Evolutionary conservation across 495 filamentous ascomycete species (phyloP), one percentile per base, ranked within the genome.

Genomic region (Schizothecium vesticola): DNA sequence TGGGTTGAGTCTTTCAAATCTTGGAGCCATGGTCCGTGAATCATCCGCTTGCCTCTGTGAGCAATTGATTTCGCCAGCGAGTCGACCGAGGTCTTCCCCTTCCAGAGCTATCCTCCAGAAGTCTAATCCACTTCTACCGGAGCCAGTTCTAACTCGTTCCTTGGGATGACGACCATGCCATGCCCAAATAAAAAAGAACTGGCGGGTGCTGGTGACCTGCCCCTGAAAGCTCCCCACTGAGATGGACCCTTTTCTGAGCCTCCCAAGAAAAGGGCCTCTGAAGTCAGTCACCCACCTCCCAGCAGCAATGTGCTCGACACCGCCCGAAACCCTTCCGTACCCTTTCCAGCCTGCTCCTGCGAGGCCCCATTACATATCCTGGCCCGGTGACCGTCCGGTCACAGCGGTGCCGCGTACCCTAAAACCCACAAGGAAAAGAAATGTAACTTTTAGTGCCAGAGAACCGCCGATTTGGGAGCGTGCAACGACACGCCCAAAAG

Each of bases 91-190:
- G 62, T 63, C 65, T 68, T 28, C 36, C 19, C 26, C 23, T 26
- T 55, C 56, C 58, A 33, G 60, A 61, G 56, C 57, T 28, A 57
- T 69, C 69, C 69, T 58, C 71, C 66, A 66, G 72, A 70, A 66
- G 64, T 76, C 72, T 76, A 72, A 56, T 28, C 24, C 26, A 61
- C 56, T 8, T 74, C 71, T 74, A 74, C 67, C 71, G 68, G 69
- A 67, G 62, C 24, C 69, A 51, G 55, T 51, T 76, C 71, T 74
- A 73, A 65, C 70, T 67, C 57, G 51, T 51, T 31, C 65, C 29
- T 67, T 33, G 63, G 56, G 59, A 16, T 62, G 25, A 6, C 29
- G 26, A 55, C 56, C 26, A 51, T 25, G 23, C 43, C 43, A 51
- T 51, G 58, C 21, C 56, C 62, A 31, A 26, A n/a, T 62, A 24